Evolutionary conservation across 805 yeast species (phyloP), one percentile per base, ranked within the genome.

Genomic region (Novakomyces olei): DNA sequence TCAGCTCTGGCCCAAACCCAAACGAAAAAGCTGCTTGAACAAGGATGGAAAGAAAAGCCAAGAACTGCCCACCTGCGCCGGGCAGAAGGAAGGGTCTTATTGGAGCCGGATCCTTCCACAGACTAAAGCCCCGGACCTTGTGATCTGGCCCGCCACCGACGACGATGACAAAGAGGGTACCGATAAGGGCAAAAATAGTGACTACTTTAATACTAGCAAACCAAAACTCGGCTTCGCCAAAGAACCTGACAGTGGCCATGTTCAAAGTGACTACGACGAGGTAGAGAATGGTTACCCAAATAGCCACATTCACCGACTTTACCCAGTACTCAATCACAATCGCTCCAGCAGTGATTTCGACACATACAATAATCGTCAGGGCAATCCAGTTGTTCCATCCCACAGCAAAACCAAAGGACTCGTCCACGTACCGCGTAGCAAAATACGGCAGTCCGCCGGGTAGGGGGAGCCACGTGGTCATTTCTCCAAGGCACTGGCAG

Each of bases 1-100:
- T 66, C 43, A 76, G 75, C 50, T 80, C 93, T 2, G 92, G 91
- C 0, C 92, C 93, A n/a, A n/a, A n/a, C 26, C 75, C 67, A 46
- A 69, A 77, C 7, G 79, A 64, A 49, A 74, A 77, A 0, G 83
- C 79, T 9, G 85, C 80, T 25, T 75, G 67, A 31, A 74, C 73
- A 39, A 76, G 67, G n/a, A 70, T 77, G 0, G 75, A 58, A 44
- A 73, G 67, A 33, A 75, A 66, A 38, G 80, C 81, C 51, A 73
- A 71, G 49, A 72, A 71, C n/a, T 60, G 30, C 4, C 27, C 33
- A 1, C 18, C 9, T 18, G 12, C 19, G 7, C 19, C 66, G 39
- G 63, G 58, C 6, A 69, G 65, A 41, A 75, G 71, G 1, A 78
- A 30, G 5, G 23, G 69, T 39, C 78, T 75, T 5, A 69, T 64